Evolutionary conservation across 164 flowering plant genomes (phyloP), one percentile per base, ranked within the genome.

Genomic region (Protea cynaroides): DNA sequence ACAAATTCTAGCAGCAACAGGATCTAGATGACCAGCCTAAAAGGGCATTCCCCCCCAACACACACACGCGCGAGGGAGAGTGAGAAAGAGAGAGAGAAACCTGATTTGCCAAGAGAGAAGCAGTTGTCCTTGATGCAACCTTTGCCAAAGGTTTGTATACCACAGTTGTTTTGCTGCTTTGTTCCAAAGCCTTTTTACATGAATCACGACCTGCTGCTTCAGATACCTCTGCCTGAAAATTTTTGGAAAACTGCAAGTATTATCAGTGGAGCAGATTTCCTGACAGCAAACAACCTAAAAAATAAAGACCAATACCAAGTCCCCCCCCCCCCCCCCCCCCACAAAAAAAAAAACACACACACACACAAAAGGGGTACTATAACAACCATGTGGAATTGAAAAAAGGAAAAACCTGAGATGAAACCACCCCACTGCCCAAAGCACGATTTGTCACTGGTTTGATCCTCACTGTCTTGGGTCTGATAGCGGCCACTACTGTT

Each of bases 61-160:
- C 46, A 40, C 1, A 40, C 1, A 40, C 40, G 9, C 40, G 9
- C 40, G 14, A 29, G 34, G 5, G 34, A 29, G 34, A 29, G 34
- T 2, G 34, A 29, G 10, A 40, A 10, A 40, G 46, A 40, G 46
- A 40, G 46, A 40, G 46, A 40, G 46, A 40, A 1, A 91, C 99
- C 96, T 85, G 65, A 69, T 80, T 87, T 61, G 86, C 85, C 83
- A 91, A 66, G 67, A 85, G 76, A 73, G 93, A 81, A 67, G 73
- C 80, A 46, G 97, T 85, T 46, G 79, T 62, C 73, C 74, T 88
- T 34, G 99, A 87, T 9, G 86, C 93, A 66, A 82, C 75, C 75
- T 89, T 91, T n/a, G 99, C 96, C 81, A 82, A 65, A 10, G 99
- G 99, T 75, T 88, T 94, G 71, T 84, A 85, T 47, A 91, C 62